A percentile compares a stretch with the other conserved stretches of the same genome.
phyloP scores from a whole-genome alignment of 2,329 filamentous ascomycete species.

The Aspergillus niger region DNA sequence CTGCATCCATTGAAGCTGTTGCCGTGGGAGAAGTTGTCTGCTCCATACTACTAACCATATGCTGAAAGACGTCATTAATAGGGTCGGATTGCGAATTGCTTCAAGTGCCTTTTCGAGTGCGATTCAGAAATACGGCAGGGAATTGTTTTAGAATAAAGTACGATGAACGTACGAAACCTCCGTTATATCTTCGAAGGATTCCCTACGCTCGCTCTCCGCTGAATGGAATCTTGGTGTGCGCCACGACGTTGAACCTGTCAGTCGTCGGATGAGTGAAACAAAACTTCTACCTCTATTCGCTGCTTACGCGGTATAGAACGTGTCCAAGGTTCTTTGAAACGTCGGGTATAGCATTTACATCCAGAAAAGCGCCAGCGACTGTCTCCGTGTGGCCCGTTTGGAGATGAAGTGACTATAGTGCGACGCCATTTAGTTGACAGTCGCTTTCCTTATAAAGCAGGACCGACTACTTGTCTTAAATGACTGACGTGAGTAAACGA shows the following conservation, averaged over 20 bases:
- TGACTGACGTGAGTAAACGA: too few species aligned
- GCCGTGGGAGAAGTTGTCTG: slow-evolving; percentile 37
- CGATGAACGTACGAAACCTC: slow-evolving; percentile 47
- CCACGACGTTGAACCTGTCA: slow-evolving; percentile 40
- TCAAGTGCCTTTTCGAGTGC: slow-evolving; percentile 36
- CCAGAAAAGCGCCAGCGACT: too few species aligned
- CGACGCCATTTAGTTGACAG: background rate
- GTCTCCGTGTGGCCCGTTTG: too few species aligned
- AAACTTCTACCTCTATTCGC: too few species aligned
- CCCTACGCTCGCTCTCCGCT: slow-evolving; percentile 61
- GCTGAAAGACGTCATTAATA: background rate
- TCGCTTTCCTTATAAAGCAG: too few species aligned
- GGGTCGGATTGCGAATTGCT: background rate
- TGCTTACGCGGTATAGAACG: too few species aligned
- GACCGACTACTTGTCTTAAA: too few species aligned
- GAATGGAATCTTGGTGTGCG: slow-evolving; percentile 36
- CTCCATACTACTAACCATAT: slow-evolving; percentile 24
- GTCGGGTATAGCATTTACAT: too few species aligned
- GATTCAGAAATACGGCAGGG: too few species aligned
- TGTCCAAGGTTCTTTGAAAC: too few species aligned
- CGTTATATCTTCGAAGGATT: slow-evolving; percentile 75
- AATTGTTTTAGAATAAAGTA: too few species aligned
- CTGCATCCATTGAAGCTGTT: slow-evolving; percentile 40
- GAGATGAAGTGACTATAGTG: slow-evolving; percentile 53
- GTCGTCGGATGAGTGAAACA: slow-evolving; percentile 34